Base-by-base conservation (phyloP, 768 basidiomycete genomes). In the Chalciporus piperatus region DNA sequence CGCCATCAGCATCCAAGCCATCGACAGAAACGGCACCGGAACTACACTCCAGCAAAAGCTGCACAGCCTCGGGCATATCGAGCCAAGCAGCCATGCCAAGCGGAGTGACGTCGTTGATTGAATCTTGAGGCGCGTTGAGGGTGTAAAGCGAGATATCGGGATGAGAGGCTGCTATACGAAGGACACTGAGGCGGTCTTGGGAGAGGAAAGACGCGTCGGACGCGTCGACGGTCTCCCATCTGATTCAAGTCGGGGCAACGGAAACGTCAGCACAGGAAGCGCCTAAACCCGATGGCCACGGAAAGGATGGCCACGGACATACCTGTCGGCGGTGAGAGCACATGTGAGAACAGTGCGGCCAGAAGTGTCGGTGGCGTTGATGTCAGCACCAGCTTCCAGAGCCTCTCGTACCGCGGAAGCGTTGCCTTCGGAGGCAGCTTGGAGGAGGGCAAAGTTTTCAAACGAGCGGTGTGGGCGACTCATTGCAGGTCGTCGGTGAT, bases 31-130 rank as follows among this genome's bases (percentile, higher is more conserved):
- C 80, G 20, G 78, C 64, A 39, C 82, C 83, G 3, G 72, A 67
- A 58, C 84, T 84, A 25, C 73, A 77, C 41, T 87, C 81, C 22
- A 91, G 76, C n/a, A 91, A 70, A 38, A 82, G 59, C 49, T 73
- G 73, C n/a, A 91, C 85, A 22, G 73, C 76, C 14, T 78, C 69
- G 11, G 79, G 78, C 66, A 79, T 71, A 59, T 89, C 83, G 17
- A 90, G 75, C 87, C 87, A 91, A 1, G 88, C 82, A 7, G 88
- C 86, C 75, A 89, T 82, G 4, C 86, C 84, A 14, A 92, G 77
- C 11, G 88, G 87, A 1, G 87, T 85, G 8, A 88, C 86, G 30
- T 87, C 87, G 47, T 81, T 82, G 73, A 85, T 81, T 2, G 81
- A 78, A 53, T 73, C 72, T 47, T 85, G 84, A 0, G 88, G 84